Percentiles rank a stretch among this genome's conserved stretches.
These are phyloP conservation scores for Cantharellus anzutake DNA, from an alignment of 768 basidiomycete species.

Conservation along the genomic window DNA sequence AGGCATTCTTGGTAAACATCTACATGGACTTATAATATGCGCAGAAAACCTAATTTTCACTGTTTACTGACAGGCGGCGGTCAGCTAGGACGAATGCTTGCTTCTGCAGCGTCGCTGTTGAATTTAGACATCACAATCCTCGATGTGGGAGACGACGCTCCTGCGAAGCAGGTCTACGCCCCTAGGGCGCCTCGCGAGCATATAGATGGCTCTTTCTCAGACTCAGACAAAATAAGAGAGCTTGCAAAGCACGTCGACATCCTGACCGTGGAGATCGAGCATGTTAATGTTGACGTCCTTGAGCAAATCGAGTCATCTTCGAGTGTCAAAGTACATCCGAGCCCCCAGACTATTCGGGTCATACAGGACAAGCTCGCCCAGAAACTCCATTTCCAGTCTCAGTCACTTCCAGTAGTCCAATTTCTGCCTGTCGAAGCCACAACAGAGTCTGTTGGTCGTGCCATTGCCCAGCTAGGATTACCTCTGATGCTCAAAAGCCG, in stretches of 20 bases:
- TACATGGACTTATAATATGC: neutral
- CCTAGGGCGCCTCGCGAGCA: constrained; percentile 33
- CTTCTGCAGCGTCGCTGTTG: constrained; percentile 70
- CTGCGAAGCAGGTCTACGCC: constrained; percentile 78
- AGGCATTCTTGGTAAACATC: neutral
- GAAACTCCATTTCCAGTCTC: constrained; percentile 34
- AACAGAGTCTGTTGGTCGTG: constrained; percentile 27
- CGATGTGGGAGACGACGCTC: constrained; percentile 58
- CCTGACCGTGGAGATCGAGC: constrained; percentile 92
- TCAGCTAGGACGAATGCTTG: constrained; percentile 94
- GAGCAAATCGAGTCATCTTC: constrained; percentile 30
- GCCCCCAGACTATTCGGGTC: constrained; percentile 57
- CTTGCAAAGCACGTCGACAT: constrained; percentile 69
- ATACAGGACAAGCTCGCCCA: constrained; percentile 68
- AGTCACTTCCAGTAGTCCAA: constrained; percentile 33
- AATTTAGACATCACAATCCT: constrained; percentile 72
- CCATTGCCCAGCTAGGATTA: constrained; percentile 44
- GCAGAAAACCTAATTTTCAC: neutral
- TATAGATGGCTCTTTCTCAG: constrained; percentile 77
- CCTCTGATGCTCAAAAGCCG: constrained; percentile 93
- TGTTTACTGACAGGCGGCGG: constrained; percentile 50
- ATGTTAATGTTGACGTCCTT: constrained; percentile 65
- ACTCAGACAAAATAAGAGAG: constrained; percentile 55
- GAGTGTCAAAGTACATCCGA: constrained; percentile 41
- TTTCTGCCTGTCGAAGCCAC: constrained; percentile 43